Percentiles rank a stretch among this genome's conserved stretches.
Evolutionary conservation across 2,329 filamentous ascomycete species (phyloP).

Genomic region (Fusarium sp.): DNA sequence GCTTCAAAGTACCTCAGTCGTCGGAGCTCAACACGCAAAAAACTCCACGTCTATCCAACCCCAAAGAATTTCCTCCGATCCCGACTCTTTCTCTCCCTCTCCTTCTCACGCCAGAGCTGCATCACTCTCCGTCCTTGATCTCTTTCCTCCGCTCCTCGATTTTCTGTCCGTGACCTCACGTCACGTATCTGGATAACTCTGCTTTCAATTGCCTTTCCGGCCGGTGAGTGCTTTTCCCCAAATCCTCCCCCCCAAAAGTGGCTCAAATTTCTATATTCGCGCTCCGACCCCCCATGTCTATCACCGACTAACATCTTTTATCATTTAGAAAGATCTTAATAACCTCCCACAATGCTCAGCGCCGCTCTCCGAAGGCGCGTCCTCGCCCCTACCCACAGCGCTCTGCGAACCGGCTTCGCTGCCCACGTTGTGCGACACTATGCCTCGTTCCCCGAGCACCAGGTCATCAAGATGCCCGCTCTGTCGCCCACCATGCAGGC

Average conservation of each 20-base stretch:
- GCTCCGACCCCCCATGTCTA: slow-evolving; percentile 32
- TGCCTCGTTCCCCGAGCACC: slow-evolving; percentile 93
- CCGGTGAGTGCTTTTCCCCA: slow-evolving; percentile 41
- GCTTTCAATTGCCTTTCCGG: slow-evolving; percentile 45
- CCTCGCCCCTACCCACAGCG: slow-evolving; percentile 64
- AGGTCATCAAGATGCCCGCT: slow-evolving; percentile 96
- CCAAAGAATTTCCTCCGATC: slow-evolving; percentile 56
- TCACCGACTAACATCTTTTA: slow-evolving; percentile 40
- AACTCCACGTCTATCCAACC: slow-evolving; percentile 55
- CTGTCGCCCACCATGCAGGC: slow-evolving; percentile 97
- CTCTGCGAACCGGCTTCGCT: slow-evolving; percentile 65
- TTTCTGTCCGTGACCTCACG: slow-evolving; percentile 38
- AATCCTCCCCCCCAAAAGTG: slow-evolving; percentile 19
- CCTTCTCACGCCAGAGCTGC: slow-evolving; percentile 51
- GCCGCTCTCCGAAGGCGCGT: slow-evolving; percentile 73
- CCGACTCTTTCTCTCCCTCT: slow-evolving; percentile 51
- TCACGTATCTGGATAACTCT: slow-evolving; percentile 41
- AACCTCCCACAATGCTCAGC: slow-evolving; percentile 66
- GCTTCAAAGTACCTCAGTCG: slow-evolving; percentile 53
- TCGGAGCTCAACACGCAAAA: slow-evolving; percentile 59
- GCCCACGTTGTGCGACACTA: slow-evolving; percentile 72
- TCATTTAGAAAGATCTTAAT: slow-evolving; percentile 50
- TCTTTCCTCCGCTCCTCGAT: slow-evolving; percentile 32
- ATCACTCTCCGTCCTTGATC: slow-evolving; percentile 44
- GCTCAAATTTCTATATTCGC: slow-evolving; percentile 37